Evolutionary conservation across 768 basidiomycete species (phyloP).

Genomic region (Crassisporium funariophilum): DNA sequence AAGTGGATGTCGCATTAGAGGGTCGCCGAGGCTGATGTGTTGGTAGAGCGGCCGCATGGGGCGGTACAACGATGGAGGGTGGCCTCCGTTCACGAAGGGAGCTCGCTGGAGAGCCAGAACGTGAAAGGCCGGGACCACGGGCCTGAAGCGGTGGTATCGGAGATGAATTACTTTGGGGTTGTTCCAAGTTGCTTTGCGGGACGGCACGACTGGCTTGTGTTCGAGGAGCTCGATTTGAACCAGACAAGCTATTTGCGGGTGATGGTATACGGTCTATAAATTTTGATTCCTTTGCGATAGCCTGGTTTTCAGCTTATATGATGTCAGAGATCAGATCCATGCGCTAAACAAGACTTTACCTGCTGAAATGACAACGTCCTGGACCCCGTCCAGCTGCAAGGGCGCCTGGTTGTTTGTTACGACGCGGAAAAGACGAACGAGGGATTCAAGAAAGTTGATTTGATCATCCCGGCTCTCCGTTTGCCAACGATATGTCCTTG

Average conservation of each 20-base stretch:
- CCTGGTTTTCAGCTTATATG: conserved; percentile 4
- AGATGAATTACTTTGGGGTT: conserved; percentile 14
- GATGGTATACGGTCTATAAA: conserved; percentile 16
- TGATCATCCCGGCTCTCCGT: conserved; percentile 80
- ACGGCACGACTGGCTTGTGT: conserved; percentile 12
- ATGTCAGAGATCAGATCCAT: neutral
- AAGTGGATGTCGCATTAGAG: conserved; percentile 45
- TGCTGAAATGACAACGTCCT: conserved; percentile 30
- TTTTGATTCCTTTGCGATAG: conserved; percentile 14
- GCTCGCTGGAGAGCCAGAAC: conserved; percentile 24
- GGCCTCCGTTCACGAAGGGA: conserved; percentile 28
- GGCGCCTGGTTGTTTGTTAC: conserved; percentile 44
- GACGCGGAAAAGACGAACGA: conserved; percentile 62
- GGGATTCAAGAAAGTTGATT: conserved; percentile 62
- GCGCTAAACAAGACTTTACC: conserved; percentile 8
- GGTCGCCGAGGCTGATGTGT: conserved; percentile 40
- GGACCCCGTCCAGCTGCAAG: conserved; percentile 62
- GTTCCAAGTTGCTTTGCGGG: conserved; percentile 14
- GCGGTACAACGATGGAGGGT: conserved; percentile 36
- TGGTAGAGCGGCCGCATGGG: conserved; percentile 29
- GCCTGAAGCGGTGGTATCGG: conserved; percentile 12
- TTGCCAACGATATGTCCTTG: conserved; percentile 90
- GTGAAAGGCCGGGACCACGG: conserved; percentile 12
- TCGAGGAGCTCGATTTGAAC: neutral
- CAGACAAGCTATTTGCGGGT: conserved; percentile 6